Evolutionary conservation across 768 basidiomycete species (phyloP).

Genomic region (Boletus speciosus): DNA sequence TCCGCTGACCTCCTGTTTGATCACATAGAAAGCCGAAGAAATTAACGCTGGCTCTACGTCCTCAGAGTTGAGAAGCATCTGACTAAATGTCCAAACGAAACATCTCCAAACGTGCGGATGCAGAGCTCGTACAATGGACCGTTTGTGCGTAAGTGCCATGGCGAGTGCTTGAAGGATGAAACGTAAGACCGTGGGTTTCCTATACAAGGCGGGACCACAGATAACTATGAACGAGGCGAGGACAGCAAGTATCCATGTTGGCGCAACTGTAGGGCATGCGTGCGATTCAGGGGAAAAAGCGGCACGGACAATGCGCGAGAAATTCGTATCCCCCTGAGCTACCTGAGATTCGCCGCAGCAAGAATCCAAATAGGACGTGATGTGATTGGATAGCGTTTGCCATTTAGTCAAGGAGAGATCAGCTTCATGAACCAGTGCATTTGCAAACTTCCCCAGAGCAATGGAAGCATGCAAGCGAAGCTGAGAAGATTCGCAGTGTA

Average conservation of each 20-base stretch:
- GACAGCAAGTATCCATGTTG: conserved; percentile 44
- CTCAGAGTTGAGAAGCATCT: conserved; percentile 29
- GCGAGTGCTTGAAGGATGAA: conserved; percentile 37
- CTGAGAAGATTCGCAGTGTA: conserved; percentile 13
- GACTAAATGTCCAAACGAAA: conserved; percentile 54
- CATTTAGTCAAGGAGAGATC: conserved; percentile 31
- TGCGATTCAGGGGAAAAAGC: conserved; percentile 27
- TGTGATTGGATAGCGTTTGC: conserved; percentile 21
- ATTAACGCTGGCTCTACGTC: conserved; percentile 23
- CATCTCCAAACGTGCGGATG: conserved; percentile 50
- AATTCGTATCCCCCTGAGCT: conserved; percentile 3
- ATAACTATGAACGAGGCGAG: conserved; percentile 48
- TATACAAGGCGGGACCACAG: conserved; percentile 42
- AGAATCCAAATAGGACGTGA: conserved; percentile 26
- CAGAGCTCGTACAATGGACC: conserved; percentile 35
- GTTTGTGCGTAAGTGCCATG: conserved; percentile 32
- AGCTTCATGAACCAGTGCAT: conserved; percentile 27
- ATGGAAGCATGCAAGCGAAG: conserved; percentile 22
- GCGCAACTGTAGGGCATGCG: conserved; percentile 23
- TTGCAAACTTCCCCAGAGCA: conserved; percentile 25
- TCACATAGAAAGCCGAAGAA: conserved; percentile 38
- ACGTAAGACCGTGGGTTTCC: conserved; percentile 35
- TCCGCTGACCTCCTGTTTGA: conserved; percentile 45
- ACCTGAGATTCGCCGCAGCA: conserved; percentile 8
- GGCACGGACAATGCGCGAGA: conserved; percentile 26